phyloP scores from a whole-genome alignment of 192 early-diverging fungal species.

The Entomortierella lignicola region DNA sequence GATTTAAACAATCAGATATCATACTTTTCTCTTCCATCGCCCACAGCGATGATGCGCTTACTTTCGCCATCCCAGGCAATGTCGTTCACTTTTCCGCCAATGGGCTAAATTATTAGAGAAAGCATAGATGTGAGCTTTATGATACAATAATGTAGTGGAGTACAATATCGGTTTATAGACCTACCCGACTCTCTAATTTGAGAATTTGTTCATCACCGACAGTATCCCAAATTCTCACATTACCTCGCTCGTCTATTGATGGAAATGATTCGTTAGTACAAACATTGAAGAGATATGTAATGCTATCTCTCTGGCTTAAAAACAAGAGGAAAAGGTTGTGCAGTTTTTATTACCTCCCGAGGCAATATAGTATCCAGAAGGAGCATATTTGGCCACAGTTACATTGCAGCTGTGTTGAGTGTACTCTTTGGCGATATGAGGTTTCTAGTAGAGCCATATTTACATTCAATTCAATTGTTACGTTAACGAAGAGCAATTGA shows the following conservation, averaged over 20 bases:
- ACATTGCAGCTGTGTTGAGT: conserved; percentile 80
- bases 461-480: not conserved
- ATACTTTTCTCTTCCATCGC: conserved; percentile 89
- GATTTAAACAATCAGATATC: conserved; percentile 1
- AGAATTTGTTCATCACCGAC: conserved; percentile 82
- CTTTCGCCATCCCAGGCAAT: conserved; percentile 95
- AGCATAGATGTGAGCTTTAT: not conserved
- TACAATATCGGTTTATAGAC: conserved; percentile 30
- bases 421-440: conserved; percentile 83
- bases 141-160: too few relatives aligned
- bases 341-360: conserved; percentile 84
- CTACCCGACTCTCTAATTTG: conserved; percentile 84
- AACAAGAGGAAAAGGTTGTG: not conserved
- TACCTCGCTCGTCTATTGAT: conserved; percentile 82
- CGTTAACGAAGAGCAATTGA: not conserved
- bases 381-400: conserved; percentile 90
- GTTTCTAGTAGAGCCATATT: conserved; percentile 67
- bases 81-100: conserved; percentile 83
- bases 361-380: conserved; percentile 95
- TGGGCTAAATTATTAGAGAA: conserved; percentile 3
- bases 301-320: too few relatives aligned
- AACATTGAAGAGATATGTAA: not conserved
- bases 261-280: too few relatives aligned
- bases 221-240: conserved; percentile 95
- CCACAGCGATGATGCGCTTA: conserved; percentile 96